These are phyloP conservation scores for Aspergillus puulaauensis DNA, from an alignment of 2,329 filamentous ascomycete species.

Conservation along the genomic window DNA sequence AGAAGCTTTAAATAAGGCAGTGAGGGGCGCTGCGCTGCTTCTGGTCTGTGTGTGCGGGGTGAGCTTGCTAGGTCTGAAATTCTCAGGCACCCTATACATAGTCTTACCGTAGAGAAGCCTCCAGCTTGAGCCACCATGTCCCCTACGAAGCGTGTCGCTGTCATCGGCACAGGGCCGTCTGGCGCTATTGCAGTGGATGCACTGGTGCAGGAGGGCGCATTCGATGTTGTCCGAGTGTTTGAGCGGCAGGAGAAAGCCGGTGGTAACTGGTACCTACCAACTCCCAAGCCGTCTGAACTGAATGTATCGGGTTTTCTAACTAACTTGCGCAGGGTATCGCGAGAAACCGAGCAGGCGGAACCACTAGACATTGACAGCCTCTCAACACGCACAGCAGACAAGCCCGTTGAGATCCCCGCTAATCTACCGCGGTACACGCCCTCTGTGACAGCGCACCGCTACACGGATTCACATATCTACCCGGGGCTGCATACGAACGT, in stretches of 20 bases:
- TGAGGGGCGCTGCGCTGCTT: background rate
- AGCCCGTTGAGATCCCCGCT: constrained; percentile 48
- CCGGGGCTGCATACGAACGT: constrained; percentile 67
- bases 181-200: constrained; percentile 63
- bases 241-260: constrained; percentile 60
- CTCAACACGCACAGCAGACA: constrained; percentile 52
- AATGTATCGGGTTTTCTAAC: background rate
- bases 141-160: constrained; percentile 49
- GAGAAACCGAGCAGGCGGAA: constrained; percentile 36
- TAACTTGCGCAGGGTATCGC: constrained; percentile 27
- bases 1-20: background rate
- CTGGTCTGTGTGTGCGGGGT: background rate
- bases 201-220: constrained; percentile 57
- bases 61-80: no score
- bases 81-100: no score
- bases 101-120: background rate
- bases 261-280: constrained; percentile 56
- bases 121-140: constrained; percentile 4
- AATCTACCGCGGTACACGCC: constrained; percentile 49
- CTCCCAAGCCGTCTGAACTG: no score
- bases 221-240: constrained; percentile 62
- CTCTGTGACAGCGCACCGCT: constrained; percentile 48
- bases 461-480: constrained; percentile 60
- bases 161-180: constrained; percentile 62
- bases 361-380: constrained; percentile 50